Evolutionary conservation across 2,329 filamentous ascomycete genomes (phyloP).

Genomic region (Monosporascus sp.): DNA sequence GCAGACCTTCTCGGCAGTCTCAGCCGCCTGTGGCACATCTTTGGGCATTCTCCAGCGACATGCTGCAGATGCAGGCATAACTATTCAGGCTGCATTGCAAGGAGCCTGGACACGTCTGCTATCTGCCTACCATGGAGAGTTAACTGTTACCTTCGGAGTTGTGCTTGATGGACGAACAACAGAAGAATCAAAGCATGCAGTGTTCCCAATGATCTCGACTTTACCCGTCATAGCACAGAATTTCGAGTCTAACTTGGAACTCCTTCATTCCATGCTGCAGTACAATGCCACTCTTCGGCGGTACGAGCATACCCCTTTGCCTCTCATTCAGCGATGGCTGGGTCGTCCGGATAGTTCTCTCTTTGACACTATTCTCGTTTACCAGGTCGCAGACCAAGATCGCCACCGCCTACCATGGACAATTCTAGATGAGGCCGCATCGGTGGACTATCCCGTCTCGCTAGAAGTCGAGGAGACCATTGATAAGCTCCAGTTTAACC

Average conservation of each 20-base stretch:
- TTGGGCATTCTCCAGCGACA: constrained; percentile 45
- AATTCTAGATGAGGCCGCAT: constrained; percentile 59
- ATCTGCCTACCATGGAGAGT: constrained; percentile 71
- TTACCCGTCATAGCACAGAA: constrained; percentile 65
- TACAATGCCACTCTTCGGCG: constrained; percentile 61
- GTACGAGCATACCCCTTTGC: constrained; percentile 67
- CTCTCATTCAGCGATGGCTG: constrained; percentile 67
- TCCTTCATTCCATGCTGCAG: constrained; percentile 60
- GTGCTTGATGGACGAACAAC: constrained; percentile 71
- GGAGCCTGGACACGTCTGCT: constrained; percentile 74
- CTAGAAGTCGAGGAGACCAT: constrained; percentile 64
- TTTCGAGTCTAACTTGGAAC: constrained; percentile 44
- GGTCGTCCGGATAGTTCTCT: constrained; percentile 59
- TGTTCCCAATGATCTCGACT: constrained; percentile 79
- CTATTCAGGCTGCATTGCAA: constrained; percentile 70
- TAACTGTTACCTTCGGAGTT: constrained; percentile 69
- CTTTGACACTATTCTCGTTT: constrained; percentile 83
- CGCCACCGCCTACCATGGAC: constrained; percentile 45
- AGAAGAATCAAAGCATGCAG: constrained; percentile 51
- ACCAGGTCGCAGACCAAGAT: constrained; percentile 55
- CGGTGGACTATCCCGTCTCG: constrained; percentile 73
- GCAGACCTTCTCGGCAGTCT: constrained; percentile 28
- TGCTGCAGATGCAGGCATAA: constrained; percentile 57
- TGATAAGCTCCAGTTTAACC: constrained; percentile 51
- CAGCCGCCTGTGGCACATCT: constrained; percentile 32